Conservation (phyloP, 352 stramenopile genomes). For the Phytopythium sindhum region DNA sequence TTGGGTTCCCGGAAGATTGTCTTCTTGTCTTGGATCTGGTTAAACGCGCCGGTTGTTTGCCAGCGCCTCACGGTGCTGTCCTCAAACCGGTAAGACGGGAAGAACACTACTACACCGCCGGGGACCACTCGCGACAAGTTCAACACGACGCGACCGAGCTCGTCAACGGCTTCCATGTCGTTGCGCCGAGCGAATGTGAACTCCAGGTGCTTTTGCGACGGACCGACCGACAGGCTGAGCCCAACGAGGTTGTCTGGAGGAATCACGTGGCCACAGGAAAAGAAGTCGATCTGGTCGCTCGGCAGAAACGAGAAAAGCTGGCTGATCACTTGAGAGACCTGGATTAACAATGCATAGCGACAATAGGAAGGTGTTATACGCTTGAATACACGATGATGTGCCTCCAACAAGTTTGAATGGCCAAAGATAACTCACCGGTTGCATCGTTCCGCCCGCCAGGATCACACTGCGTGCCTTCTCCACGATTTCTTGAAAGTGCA, state of each 20-base stretch:
- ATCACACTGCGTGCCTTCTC: constrained; percentile 93
- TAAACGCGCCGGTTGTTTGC: constrained; percentile 74
- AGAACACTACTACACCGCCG: constrained; percentile 96
- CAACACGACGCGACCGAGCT: constrained; percentile 93
- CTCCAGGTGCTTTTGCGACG: constrained; percentile 89
- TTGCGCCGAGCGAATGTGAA: constrained; percentile 90
- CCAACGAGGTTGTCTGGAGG: constrained; percentile 88
- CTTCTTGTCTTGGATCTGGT: constrained; percentile 89
- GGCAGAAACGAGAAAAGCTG: constrained; percentile 90
- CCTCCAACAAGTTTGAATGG: constrained; percentile 3
- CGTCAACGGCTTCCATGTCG: constrained; percentile 83
- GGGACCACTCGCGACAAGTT: constrained; percentile 91
- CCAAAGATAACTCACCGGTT: constrained; percentile 62
- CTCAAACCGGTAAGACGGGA: constrained; percentile 97
- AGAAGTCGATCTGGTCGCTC: constrained; percentile 86
- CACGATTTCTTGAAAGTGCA: constrained; percentile 95
- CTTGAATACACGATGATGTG: background rate
- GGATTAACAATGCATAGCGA: background rate
- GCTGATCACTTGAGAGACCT: constrained; percentile 92
- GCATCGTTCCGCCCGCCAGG: constrained; percentile 97
- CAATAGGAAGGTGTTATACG: background rate
- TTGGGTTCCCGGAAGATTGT: constrained; percentile 93
- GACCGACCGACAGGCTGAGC: constrained; percentile 72
- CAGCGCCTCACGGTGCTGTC: constrained; percentile 86
- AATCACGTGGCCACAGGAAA: constrained; percentile 99